These are phyloP conservation scores for Trematosphaeria pertusa DNA, from an alignment of 2,329 filamentous ascomycete genomes.

Conservation along the genomic window DNA sequence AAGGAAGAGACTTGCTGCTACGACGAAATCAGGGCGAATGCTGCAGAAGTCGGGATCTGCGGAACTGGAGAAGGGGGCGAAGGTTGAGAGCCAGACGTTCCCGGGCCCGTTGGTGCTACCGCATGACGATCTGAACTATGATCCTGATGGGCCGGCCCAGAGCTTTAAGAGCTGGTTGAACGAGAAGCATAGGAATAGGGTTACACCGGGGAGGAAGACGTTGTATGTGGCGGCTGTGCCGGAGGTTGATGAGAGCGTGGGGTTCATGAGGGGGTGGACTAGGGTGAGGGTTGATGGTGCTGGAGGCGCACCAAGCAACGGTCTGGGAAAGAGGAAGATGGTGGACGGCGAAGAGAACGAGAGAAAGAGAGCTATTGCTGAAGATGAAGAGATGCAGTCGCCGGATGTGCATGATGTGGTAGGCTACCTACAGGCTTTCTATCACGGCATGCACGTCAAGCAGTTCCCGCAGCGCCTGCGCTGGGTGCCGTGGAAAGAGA, in stretches of 20 bases:
- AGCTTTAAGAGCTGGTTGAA: constrained; percentile 60
- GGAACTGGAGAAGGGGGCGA: constrained; percentile 4
- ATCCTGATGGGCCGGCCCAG: constrained; percentile 61
- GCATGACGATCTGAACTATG: constrained; percentile 63
- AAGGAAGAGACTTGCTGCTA: constrained; percentile 22
- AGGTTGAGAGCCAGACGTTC: constrained; percentile 47
- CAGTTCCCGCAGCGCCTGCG: constrained; percentile 48
- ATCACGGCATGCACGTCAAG: constrained; percentile 62
- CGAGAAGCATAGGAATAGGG: constrained; percentile 54
- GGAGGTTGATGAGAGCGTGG: constrained; percentile 43
- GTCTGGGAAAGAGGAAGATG: constrained; percentile 1
- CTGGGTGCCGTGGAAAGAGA: constrained; percentile 59
- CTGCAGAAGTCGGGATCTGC: neutral
- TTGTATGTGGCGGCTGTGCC: constrained; percentile 64
- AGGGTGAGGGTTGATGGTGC: constrained; percentile 26
- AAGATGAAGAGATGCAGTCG: too few species aligned
- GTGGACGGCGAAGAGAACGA: neutral
- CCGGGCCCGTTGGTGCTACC: constrained; percentile 67
- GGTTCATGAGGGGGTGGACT: constrained; percentile 55
- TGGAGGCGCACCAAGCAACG: neutral
- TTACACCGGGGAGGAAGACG: constrained; percentile 54
- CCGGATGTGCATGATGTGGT: constrained; percentile 36
- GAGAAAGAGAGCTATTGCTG: neutral
- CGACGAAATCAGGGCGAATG: neutral
- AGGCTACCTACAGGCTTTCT: constrained; percentile 59